Base-by-base conservation (phyloP, 2,329 filamentous ascomycete species). In the Chalara sp. region DNA sequence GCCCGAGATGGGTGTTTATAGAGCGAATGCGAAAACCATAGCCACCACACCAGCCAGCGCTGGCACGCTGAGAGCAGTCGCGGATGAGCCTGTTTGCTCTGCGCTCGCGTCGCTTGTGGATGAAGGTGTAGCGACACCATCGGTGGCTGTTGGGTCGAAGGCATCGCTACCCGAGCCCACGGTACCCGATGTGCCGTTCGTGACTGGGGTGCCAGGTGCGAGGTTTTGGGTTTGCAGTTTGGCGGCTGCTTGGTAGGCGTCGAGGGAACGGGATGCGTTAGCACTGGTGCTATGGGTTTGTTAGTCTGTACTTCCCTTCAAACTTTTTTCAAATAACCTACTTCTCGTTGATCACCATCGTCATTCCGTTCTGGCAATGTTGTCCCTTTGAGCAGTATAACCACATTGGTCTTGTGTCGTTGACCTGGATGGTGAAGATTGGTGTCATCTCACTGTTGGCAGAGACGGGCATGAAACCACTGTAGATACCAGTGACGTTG, bases 341-440 rank as follows among this genome's bases (percentile, higher is more conserved):
- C 56, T 83, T 73, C 53, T 76, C 71, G 33, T 76, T 68, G 41
- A 84, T 76, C 13, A 65, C 63, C 61, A 65, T 61, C 12, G 55
- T 55, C 65, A 67, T 67, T 4, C 64, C 65, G 5, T 48, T 53
- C 52, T 89, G 79, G 69, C 87, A 93, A 71, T 93, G 88, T 63
- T 76, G 79, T 44, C 66, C 81, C 67, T 89, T 84, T 32, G 81
- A 82, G 71, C 87, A 92, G 76, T 86, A 92, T 57, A 87, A 71
- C 87, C 88, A 93, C 57, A 91, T 74, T 32, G 88, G 87, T 50
- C 76, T 84, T 43, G 76, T 79, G 67, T 81, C 75, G 63, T 83
- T 84, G 67, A 93, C 72, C 66, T 76, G 76, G 62, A 92, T 72
- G 52, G 84, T 89, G 70, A 83, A 93, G 49, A 83, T 83, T 31